Conservation (phyloP, 2,329 filamentous ascomycete genomes). For the Cladorrhinum sp. region DNA sequence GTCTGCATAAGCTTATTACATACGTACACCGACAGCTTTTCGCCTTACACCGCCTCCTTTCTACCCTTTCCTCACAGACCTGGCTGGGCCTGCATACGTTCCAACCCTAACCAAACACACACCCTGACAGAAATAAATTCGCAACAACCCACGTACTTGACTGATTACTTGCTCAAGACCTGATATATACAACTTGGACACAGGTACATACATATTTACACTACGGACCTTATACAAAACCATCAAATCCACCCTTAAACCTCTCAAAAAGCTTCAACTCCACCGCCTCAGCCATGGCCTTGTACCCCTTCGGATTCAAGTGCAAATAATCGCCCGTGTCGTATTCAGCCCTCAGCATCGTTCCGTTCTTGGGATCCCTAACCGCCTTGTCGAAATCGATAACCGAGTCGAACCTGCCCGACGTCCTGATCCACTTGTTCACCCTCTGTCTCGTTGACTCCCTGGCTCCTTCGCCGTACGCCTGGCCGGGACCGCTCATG, state of each 20-base stretch:
- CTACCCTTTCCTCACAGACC: background rate
- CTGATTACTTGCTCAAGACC: too few species aligned
- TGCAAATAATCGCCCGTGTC: constrained; percentile 62
- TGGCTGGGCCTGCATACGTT: background rate
- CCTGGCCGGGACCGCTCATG: constrained; percentile 43
- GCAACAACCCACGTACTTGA: too few species aligned
- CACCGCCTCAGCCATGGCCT: constrained; percentile 52
- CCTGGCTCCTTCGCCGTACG: constrained; percentile 49
- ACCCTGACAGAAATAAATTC: background rate
- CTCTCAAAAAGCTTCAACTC: constrained; percentile 48
- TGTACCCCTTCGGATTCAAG: constrained; percentile 53
- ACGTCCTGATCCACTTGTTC: constrained; percentile 56
- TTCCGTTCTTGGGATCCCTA: constrained; percentile 45
- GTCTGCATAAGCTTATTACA: too few species aligned
- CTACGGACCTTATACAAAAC: constrained; percentile 10
- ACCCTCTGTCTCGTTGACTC: constrained; percentile 53
- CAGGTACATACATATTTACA: too few species aligned
- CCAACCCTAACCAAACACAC: background rate
- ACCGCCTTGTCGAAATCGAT: constrained; percentile 59
- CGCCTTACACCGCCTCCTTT: background rate
- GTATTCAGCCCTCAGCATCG: constrained; percentile 43
- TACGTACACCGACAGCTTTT: background rate
- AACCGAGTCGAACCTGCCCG: constrained; percentile 56
- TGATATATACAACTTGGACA: too few species aligned
- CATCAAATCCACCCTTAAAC: constrained; percentile 31